These are phyloP conservation scores for Curvularia lunata DNA, from an alignment of 2,329 filamentous ascomycete genomes.

Conservation along the genomic window DNA sequence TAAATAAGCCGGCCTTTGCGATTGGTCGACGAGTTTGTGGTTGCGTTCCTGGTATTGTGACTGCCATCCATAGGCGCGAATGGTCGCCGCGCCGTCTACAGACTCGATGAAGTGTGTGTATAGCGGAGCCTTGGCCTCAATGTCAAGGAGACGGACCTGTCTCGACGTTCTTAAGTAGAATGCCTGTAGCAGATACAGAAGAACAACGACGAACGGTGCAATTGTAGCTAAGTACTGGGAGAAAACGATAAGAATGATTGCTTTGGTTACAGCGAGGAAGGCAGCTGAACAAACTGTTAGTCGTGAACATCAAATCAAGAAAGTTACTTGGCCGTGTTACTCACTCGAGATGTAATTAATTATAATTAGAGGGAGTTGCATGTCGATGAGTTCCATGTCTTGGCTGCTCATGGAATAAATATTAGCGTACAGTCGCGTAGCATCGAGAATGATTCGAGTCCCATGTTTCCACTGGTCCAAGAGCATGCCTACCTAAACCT, in stretches of 20 bases:
- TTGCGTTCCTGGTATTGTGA: neutral
- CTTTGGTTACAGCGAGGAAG: neutral
- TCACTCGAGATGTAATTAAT: constrained; percentile 1
- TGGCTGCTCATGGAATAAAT: neutral
- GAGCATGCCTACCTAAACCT: neutral
- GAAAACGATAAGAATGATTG: neutral
- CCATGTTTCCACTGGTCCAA: neutral
- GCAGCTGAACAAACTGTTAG: neutral
- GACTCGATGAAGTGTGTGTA: neutral
- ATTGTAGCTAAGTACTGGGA: neutral
- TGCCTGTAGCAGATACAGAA: neutral
- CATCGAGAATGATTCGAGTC: neutral
- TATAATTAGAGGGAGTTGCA: neutral
- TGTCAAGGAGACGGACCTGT: neutral
- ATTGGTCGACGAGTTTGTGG: neutral
- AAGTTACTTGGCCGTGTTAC: neutral
- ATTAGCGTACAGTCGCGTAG: neutral
- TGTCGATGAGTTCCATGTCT: constrained; percentile 2
- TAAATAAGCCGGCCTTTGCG: neutral
- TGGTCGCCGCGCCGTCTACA: neutral
- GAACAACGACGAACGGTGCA: neutral
- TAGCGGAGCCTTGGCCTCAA: neutral
- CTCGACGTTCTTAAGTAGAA: neutral
- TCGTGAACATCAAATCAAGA: neutral
- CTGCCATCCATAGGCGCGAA: neutral